phyloP scores from a whole-genome alignment of 306 rosid species.

The Mimosa pudica region DNA sequence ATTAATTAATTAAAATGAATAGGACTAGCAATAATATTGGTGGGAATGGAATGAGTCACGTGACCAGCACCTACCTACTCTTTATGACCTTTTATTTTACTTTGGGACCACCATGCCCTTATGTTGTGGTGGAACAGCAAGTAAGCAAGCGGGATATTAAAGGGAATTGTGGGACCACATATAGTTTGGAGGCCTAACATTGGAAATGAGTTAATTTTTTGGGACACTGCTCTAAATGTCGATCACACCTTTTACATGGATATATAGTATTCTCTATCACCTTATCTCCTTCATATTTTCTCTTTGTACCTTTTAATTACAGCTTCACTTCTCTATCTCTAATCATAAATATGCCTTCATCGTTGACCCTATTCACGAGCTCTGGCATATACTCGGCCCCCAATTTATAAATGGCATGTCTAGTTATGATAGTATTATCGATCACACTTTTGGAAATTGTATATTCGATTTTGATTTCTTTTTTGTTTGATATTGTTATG shows the following conservation, averaged over 20 bases:
- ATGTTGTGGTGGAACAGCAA: not conserved
- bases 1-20: not conserved
- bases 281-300: constrained; percentile 1
- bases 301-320: not conserved
- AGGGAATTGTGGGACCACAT: not conserved
- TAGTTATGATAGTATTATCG: too few species aligned
- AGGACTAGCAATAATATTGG: constrained; percentile 1
- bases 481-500: too few species aligned
- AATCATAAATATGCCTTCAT: not conserved
- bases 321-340: not conserved
- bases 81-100: constrained; percentile 19
- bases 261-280: too few species aligned
- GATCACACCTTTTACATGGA: not conserved
- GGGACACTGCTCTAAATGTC: constrained; percentile 23
- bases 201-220: constrained; percentile 29
- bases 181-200: constrained; percentile 23
- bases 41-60: constrained; percentile 50
- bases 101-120: constrained; percentile 53
- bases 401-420: not conserved
- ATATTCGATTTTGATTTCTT: too few species aligned
- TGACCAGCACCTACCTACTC: constrained; percentile 37
- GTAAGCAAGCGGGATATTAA: not conserved
- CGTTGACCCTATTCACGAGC: not conserved
- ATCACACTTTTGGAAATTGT: too few species aligned
- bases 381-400: too few species aligned